Evolutionary conservation across 2,329 filamentous ascomycete genomes (phyloP).

Genomic region (Pleoardoris graminearum): DNA sequence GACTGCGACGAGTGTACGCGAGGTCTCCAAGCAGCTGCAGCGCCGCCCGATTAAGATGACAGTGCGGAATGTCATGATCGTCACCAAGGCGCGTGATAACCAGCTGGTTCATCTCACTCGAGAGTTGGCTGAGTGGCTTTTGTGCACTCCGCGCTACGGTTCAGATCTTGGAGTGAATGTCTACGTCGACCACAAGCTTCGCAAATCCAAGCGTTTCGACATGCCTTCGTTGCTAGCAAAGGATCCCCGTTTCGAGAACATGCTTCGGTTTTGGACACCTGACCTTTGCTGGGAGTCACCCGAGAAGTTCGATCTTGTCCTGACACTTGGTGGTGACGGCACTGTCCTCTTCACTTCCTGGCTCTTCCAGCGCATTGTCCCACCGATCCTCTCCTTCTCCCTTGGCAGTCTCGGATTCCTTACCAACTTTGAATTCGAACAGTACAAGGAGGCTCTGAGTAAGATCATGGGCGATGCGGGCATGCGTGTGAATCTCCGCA

Average conservation of each 20-base stretch:
- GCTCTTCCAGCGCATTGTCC: conserved; percentile 89
- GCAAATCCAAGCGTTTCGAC: conserved; percentile 85
- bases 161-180: conserved; percentile 91
- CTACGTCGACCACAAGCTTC: conserved; percentile 95
- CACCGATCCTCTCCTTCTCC: conserved; percentile 81
- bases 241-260: conserved; percentile 75
- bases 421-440: conserved; percentile 83
- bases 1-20: conserved; percentile 90
- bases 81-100: conserved; percentile 97
- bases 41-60: conserved; percentile 88
- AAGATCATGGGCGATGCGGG: conserved; percentile 90
- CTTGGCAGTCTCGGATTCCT: conserved; percentile 85
- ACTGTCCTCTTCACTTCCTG: conserved; percentile 87
- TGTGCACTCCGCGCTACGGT: conserved; percentile 86
- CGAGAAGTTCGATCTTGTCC: conserved; percentile 92
- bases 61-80: conserved; percentile 94
- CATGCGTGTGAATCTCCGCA: conserved; percentile 96
- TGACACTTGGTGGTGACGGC: conserved; percentile 83
- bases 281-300: conserved; percentile 93
- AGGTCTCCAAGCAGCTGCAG: conserved; percentile 94
- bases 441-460: conserved; percentile 84
- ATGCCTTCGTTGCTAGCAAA: conserved; percentile 71
- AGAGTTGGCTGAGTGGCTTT: conserved; percentile 84
- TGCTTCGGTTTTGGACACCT: conserved; percentile 95
- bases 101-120: conserved; percentile 85